A percentile compares a stretch with the other conserved stretches of the same genome.
phyloP scores from a whole-genome alignment of 2,329 filamentous ascomycete genomes.

The Rugonectria rugulosa region DNA sequence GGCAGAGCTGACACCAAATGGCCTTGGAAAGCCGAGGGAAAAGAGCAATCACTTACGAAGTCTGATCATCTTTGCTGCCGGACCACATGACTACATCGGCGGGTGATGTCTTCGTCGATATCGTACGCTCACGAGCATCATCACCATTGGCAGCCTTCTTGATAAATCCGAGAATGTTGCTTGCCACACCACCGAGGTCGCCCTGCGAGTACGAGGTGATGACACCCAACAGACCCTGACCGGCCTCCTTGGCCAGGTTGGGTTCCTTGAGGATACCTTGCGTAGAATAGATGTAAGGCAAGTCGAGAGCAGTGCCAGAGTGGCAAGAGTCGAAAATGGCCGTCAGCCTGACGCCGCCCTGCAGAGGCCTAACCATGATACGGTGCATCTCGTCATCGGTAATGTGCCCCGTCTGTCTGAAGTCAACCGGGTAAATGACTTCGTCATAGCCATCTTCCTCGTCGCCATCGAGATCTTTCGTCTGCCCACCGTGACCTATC shows the following conservation, averaged over 20 bases:
- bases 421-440: conserved; percentile 85
- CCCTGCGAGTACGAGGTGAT: conserved; percentile 69
- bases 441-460: conserved; percentile 85
- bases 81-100: conserved; percentile 98
- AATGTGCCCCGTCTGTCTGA: conserved; percentile 80
- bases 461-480: conserved; percentile 79
- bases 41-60: conserved; percentile 69
- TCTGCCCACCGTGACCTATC: conserved; percentile 80
- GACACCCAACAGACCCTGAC: conserved; percentile 67
- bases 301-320: conserved; percentile 70
- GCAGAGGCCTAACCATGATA: conserved; percentile 69
- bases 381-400: conserved; percentile 85
- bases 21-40: not conserved
- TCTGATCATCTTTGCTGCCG: conserved; percentile 95
- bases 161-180: conserved; percentile 80
- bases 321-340: conserved; percentile 73
- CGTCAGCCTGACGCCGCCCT: conserved; percentile 64
- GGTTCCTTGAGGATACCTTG: conserved; percentile 74
- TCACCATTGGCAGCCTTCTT: conserved; percentile 88
- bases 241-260: conserved; percentile 72
- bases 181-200: conserved; percentile 84
- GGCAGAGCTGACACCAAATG: not conserved
- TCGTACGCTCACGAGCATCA: conserved; percentile 79
- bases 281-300: conserved; percentile 74
- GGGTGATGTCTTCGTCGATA: conserved; percentile 90